Evolutionary conservation across 768 basidiomycete genomes (phyloP), one percentile per base, ranked within the genome.

Genomic region (Pleurotus djamor): DNA sequence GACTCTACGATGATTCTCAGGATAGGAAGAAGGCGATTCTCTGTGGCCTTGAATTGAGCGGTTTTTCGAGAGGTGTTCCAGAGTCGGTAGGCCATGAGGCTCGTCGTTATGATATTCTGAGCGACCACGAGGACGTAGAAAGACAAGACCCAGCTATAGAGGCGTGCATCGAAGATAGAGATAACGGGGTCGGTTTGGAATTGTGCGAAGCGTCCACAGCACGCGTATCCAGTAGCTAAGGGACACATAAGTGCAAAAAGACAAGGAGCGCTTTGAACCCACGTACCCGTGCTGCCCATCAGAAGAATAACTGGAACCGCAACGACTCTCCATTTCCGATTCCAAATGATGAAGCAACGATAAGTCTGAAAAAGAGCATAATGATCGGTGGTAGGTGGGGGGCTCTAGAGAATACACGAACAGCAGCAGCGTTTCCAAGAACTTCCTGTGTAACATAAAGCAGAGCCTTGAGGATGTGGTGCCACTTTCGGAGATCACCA

Each of bases 261-360:
- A n/a, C n/a, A n/a, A n/a, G n/a, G n/a, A n/a, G n/a, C n/a, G n/a
- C n/a, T n/a, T n/a, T n/a, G n/a, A n/a, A 5, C 32, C 38, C 52
- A 35, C 13, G 10, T 8, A 66, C 67, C 45, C 3, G 56, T 38
- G 38, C 63, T 68, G 0, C 36, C 55, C 4, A 65, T 35, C 2
- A 66, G 50, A 6, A 68, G 28, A 7, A 62, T 35, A 16, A 49
- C 48, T 2, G 67, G 67, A 4, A 65, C 13, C 16, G 62, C 33
- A 7, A 65, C 33, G 10, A 68, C 17, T 8, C 34, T 6, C 49
- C 48, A 64, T 14, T 61, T 38, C 2, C 48, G 33, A 9, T 58
- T 52, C 67, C 67, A 68, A 8, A 66, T 41, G 2, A 65, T 59
- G 62, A 61, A 66, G 51, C 65, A 66, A 10, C 67, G 60, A 35